Percentiles rank a stretch among this genome's conserved stretches.
Conservation (phyloP, 1,139 yeast species). For the Protomyces arabidopsidicola region DNA sequence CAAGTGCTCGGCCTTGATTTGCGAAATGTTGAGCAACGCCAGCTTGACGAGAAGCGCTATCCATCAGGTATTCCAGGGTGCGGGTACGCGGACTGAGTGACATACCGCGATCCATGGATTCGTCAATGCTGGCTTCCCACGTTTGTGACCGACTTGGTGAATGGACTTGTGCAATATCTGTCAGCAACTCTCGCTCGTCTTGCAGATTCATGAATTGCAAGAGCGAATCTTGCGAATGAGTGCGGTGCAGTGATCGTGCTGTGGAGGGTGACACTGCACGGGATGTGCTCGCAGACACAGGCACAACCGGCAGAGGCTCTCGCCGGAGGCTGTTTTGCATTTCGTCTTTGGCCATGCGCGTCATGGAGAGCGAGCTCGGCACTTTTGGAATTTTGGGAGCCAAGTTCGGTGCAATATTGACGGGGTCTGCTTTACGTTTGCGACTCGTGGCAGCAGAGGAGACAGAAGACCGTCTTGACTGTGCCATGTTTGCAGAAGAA, state of each 20-base stretch:
- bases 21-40: neutral
- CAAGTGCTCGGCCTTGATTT: slow-evolving; percentile 1
- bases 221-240: slow-evolving; percentile 16
- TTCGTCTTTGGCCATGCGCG: neutral
- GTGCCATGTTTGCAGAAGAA: neutral
- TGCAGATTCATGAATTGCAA: slow-evolving; percentile 1
- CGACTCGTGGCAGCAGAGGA: slow-evolving; percentile 15
- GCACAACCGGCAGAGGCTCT: neutral
- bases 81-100: slow-evolving; percentile 18
- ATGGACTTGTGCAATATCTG: neutral
- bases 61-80: slow-evolving; percentile 18
- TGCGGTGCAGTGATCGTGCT: slow-evolving; percentile 4
- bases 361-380: slow-evolving; percentile 20
- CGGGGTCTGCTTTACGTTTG: slow-evolving; percentile 13
- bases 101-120: neutral
- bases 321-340: neutral
- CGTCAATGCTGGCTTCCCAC: slow-evolving; percentile 13
- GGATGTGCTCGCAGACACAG: slow-evolving; percentile 7
- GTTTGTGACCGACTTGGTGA: neutral
- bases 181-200: neutral
- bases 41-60: neutral
- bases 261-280: slow-evolving; percentile 13
- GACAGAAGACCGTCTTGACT: slow-evolving; percentile 16
- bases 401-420: neutral
- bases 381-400: slow-evolving; percentile 9